Percentiles rank a stretch among this genome's conserved stretches.
Evolutionary conservation across 164 flowering plant genomes (phyloP).

Genomic region (Magnolia officinalis): DNA sequence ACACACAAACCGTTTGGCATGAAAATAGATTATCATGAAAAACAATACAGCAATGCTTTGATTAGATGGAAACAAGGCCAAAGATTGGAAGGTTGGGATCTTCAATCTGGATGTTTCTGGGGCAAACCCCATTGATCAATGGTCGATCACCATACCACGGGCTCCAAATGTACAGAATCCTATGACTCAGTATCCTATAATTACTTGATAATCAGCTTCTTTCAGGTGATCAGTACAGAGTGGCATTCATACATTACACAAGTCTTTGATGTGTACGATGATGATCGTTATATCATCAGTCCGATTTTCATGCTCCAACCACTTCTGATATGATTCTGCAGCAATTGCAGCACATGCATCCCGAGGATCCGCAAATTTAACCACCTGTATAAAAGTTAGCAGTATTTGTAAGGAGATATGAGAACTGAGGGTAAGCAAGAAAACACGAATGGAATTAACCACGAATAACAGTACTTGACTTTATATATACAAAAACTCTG

Average conservation of each 20-base stretch:
- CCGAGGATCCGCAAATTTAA: conserved; percentile 69
- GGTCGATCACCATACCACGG: neutral
- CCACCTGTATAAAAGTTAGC: conserved; percentile 42
- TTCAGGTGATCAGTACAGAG: neutral
- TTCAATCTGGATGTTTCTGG: neutral
- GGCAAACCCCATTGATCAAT: neutral
- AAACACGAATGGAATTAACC: neutral
- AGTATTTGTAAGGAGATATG: neutral
- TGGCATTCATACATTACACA: conserved; percentile 46
- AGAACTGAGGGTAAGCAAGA: neutral
- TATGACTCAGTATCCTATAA: neutral
- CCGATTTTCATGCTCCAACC: conserved; percentile 92
- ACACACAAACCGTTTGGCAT: neutral
- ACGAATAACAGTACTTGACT: too few species aligned
- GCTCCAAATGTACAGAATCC: neutral
- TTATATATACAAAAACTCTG: too few species aligned
- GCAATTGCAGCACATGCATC: conserved; percentile 89
- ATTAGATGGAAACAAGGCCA: neutral
- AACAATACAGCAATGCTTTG: neutral
- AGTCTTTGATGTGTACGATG: conserved; percentile 72
- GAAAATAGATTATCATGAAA: neutral
- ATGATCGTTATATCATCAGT: conserved; percentile 98
- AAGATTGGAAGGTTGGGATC: neutral
- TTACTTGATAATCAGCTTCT: neutral
- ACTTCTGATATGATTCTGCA: conserved; percentile 82